Conservation (phyloP, 345 rosid species). For the Pugionium cornutum region DNA sequence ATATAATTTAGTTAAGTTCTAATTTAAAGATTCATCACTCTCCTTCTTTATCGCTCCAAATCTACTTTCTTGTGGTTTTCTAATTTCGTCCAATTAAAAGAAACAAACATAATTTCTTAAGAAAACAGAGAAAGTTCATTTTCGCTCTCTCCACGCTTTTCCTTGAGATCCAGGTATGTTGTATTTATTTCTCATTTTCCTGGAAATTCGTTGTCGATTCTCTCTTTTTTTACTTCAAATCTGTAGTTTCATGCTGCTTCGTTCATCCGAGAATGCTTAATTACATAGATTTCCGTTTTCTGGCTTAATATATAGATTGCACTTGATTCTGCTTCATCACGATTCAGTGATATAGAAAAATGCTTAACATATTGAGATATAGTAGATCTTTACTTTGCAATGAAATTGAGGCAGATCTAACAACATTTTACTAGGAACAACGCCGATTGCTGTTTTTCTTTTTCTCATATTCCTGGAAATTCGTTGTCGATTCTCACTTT, state of each 20-base stretch:
- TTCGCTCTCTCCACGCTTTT: background rate
- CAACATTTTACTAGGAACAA: too few species aligned
- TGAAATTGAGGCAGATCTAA: too few species aligned
- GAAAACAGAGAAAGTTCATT: background rate
- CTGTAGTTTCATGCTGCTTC: too few species aligned
- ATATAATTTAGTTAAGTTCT: constrained; percentile 3
- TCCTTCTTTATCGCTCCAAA: constrained; percentile 25
- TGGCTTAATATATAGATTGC: too few species aligned
- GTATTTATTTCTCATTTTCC: background rate
- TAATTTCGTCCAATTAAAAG: constrained; percentile 14
- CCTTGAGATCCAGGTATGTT: constrained; percentile 13
- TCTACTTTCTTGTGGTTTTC: constrained; percentile 10
- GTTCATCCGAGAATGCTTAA: too few species aligned
- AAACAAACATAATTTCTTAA: background rate
- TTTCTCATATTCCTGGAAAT: background rate
- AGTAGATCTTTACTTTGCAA: too few species aligned
- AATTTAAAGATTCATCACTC: constrained; percentile 14
- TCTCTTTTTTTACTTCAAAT: too few species aligned
- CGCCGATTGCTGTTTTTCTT: background rate
- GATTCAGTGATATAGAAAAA: too few species aligned
- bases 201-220: background rate
- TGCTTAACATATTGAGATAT: too few species aligned
- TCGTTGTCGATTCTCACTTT: background rate
- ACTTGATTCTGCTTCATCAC: too few species aligned
- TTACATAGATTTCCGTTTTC: too few species aligned